phyloP scores from a whole-genome alignment of 768 basidiomycete species.

The Mycena leptocephala region DNA sequence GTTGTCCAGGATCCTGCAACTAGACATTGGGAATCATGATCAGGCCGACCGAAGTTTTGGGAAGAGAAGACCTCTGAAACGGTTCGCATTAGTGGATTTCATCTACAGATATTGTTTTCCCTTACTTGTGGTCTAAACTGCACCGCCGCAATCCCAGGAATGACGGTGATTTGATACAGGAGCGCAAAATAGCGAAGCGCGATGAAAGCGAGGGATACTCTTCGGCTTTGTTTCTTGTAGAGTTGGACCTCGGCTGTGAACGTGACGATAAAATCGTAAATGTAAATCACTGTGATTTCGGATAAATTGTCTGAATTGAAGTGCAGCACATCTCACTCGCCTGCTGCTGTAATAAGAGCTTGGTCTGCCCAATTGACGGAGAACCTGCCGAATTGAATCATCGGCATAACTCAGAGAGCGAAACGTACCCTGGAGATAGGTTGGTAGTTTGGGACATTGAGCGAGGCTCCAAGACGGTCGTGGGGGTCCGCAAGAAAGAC shows the following conservation, averaged over 20 bases:
- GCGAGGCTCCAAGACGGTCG: too few species aligned
- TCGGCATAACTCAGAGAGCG: too few species aligned
- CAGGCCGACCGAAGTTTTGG: neutral
- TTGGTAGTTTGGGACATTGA: too few species aligned
- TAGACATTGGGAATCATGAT: neutral
- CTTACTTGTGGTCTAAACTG: neutral
- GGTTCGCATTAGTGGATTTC: neutral
- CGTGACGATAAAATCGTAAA: constrained; percentile 7
- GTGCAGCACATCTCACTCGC: neutral
- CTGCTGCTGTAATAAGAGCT: neutral
- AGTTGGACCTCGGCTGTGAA: neutral
- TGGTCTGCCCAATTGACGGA: neutral
- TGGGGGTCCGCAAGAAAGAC: too few species aligned
- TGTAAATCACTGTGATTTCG: neutral
- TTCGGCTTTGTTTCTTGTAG: neutral
- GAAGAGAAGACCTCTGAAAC: neutral
- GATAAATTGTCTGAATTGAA: neutral
- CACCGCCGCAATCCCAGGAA: neutral
- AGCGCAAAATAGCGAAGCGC: neutral
- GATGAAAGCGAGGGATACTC: neutral
- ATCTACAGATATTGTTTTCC: neutral
- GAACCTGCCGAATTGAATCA: too few species aligned
- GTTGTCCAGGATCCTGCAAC: neutral
- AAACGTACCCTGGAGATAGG: too few species aligned
- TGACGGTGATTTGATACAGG: constrained; percentile 1